Conservation (phyloP, 768 basidiomycete species). For the Boletus reticulatus region DNA sequence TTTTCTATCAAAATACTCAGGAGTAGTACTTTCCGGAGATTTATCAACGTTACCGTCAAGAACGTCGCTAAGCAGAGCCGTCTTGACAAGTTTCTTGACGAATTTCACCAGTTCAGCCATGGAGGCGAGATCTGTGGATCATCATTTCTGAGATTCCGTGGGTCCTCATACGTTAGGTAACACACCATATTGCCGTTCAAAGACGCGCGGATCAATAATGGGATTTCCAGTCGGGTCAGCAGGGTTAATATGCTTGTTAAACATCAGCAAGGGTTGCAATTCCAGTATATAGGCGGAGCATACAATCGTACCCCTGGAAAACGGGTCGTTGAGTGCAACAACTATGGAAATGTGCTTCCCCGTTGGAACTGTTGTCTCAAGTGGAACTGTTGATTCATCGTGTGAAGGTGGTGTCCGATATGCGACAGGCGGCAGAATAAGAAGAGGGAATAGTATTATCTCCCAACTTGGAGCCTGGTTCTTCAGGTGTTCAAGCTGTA, state of each 20-base stretch:
- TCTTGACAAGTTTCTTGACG: background rate
- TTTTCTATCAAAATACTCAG: background rate
- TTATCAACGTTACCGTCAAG: background rate
- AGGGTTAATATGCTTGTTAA: background rate
- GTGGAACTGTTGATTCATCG: too few relatives aligned
- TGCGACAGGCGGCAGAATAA: background rate
- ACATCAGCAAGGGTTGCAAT: background rate
- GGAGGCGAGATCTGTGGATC: background rate
- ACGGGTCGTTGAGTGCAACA: background rate
- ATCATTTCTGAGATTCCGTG: too few relatives aligned
- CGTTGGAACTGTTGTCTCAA: background rate
- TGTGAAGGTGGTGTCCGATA: background rate
- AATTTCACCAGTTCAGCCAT: background rate
- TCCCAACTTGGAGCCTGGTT: background rate
- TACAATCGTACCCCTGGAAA: slow-evolving; percentile 2
- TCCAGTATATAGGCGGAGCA: background rate
- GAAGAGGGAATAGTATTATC: background rate
- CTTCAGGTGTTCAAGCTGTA: slow-evolving; percentile 2
- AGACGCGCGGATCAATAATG: background rate
- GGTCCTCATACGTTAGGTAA: too few relatives aligned
- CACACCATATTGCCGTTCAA: background rate
- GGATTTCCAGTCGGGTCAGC: background rate
- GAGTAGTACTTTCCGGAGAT: background rate
- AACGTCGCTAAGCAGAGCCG: background rate
- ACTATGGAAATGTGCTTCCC: background rate